phyloP scores from a whole-genome alignment of 2,329 filamentous ascomycete species.

The Pestalotiopsis sp. region DNA sequence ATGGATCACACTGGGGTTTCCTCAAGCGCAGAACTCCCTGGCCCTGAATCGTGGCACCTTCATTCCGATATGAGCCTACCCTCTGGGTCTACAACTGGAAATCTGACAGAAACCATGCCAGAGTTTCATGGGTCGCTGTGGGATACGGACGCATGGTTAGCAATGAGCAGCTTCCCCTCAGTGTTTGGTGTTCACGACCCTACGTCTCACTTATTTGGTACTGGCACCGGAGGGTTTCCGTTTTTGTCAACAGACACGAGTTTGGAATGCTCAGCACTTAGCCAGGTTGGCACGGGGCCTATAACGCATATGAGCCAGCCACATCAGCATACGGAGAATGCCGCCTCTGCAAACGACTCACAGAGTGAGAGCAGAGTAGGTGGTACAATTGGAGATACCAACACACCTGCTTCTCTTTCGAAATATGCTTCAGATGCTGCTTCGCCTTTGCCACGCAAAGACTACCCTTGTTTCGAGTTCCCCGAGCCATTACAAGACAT shows the following conservation, averaged over 20 bases:
- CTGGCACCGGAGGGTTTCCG: not conserved
- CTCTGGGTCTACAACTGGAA: not conserved
- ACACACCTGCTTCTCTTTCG: not conserved
- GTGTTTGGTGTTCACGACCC: not conserved
- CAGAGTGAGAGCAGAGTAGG: not conserved
- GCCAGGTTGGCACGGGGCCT: not conserved
- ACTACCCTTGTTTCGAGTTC: not conserved
- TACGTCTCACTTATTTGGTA: not conserved
- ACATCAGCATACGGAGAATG: not conserved
- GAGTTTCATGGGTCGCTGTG: not conserved
- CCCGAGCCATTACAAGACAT: not conserved
- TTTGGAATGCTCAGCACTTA: not conserved
- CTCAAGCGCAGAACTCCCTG: not conserved
- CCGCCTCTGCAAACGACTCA: not conserved
- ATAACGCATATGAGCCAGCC: not conserved
- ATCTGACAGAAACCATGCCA: not conserved
- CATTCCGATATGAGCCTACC: not conserved
- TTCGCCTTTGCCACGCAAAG: not conserved
- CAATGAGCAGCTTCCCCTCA: not conserved
- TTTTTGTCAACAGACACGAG: not conserved
- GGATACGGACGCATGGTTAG: not conserved
- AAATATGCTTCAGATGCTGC: not conserved
- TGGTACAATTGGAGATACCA: not conserved
- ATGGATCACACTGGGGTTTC: not conserved
- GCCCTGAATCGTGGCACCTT: not conserved